phyloP scores from a whole-genome alignment of 345 rosid species.

The Sonneratia alba region DNA sequence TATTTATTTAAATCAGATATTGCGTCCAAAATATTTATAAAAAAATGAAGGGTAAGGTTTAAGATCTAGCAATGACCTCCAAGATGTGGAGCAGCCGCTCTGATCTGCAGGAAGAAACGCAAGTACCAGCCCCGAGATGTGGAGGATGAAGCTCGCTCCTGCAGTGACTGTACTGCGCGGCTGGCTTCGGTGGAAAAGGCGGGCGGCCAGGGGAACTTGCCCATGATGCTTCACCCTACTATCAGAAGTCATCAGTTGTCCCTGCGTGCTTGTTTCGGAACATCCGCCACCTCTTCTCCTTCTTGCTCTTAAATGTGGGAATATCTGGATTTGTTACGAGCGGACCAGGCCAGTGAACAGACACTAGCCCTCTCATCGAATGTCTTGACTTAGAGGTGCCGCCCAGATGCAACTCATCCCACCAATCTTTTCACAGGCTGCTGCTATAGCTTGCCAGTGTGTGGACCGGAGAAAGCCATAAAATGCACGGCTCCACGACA shows the following conservation, averaged over 20 bases:
- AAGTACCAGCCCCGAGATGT: too few species aligned
- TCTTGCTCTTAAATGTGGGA: conserved; percentile 29
- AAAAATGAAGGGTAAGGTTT: background rate
- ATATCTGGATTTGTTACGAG: conserved; percentile 22
- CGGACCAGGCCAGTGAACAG: too few species aligned
- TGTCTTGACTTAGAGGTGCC: too few species aligned
- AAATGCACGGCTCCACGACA: background rate
- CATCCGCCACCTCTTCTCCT: conserved; percentile 38
- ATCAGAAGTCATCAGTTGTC: conserved; percentile 19
- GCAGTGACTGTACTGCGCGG: background rate
- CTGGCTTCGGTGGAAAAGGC: background rate
- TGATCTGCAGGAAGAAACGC: too few species aligned
- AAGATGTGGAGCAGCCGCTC: background rate
- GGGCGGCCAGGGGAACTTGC: too few species aligned
- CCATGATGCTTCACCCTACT: background rate
- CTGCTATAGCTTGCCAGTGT: too few species aligned
- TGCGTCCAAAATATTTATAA: too few species aligned
- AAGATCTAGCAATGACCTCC: background rate
- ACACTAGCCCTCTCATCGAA: too few species aligned
- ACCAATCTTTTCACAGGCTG: too few species aligned
- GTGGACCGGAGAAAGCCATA: background rate
- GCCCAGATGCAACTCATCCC: too few species aligned
- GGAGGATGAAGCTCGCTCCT: too few species aligned
- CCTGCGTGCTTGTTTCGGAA: conserved; percentile 27
- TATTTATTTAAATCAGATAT: too few species aligned